phyloP scores from a whole-genome alignment of 306 rosid genomes.

The Dicorynia guianensis region DNA sequence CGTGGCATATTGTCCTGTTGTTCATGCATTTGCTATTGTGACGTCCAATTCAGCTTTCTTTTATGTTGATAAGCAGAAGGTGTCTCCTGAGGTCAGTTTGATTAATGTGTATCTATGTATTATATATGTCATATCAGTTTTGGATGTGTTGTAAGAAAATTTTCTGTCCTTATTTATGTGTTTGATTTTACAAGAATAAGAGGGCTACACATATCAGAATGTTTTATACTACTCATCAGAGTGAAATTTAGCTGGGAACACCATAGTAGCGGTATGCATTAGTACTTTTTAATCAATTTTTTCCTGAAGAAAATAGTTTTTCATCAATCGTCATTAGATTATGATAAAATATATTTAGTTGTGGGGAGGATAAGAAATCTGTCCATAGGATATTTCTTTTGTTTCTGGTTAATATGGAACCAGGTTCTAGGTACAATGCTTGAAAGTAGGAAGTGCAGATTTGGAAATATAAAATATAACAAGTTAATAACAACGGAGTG shows the following conservation, averaged over 20 bases:
- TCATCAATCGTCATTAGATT: neutral
- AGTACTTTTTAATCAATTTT: neutral
- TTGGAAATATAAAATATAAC: conserved; percentile 18
- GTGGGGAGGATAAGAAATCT: conserved; percentile 18
- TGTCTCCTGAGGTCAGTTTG: conserved; percentile 83
- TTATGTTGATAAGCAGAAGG: conserved; percentile 82
- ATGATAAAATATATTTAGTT: conserved; percentile 30
- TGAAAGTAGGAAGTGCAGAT: conserved; percentile 18
- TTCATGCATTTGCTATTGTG: conserved; percentile 88
- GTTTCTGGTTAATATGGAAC: neutral
- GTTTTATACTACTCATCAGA: conserved; percentile 14
- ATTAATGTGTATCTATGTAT: conserved; percentile 16
- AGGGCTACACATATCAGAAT: neutral
- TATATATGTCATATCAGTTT: conserved; percentile 21
- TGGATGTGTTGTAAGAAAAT: conserved; percentile 20
- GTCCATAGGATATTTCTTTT: neutral
- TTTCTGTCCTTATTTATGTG: neutral
- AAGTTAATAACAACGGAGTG: neutral
- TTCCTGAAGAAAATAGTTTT: too few relatives aligned
- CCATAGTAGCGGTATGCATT: neutral
- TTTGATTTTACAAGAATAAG: neutral
- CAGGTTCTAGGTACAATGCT: conserved; percentile 3
- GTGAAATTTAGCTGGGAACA: neutral
- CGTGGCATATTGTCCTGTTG: conserved; percentile 91
- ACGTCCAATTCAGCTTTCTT: conserved; percentile 74